Conservation (phyloP, 192 early-diverging fungal species). For the Kickxella alabastrina region DNA sequence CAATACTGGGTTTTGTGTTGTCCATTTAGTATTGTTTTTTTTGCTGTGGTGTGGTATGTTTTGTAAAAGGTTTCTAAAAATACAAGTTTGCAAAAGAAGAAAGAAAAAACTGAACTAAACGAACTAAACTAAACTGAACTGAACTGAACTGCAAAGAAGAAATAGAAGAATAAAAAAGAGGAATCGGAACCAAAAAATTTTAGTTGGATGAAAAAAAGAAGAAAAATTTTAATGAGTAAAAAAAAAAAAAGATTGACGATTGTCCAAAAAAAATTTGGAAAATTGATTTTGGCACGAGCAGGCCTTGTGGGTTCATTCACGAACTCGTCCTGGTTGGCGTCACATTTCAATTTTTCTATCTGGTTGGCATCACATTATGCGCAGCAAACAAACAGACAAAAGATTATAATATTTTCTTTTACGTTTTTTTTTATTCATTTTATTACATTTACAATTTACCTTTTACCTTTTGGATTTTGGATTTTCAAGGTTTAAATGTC, state of each 20-base stretch:
- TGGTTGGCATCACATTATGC: not conserved
- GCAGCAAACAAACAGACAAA: not conserved
- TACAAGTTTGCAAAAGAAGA: not conserved
- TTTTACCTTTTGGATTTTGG: not conserved
- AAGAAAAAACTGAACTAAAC: not conserved
- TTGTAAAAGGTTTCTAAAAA: not conserved
- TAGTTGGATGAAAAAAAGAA: not conserved
- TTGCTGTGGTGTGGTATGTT: not conserved
- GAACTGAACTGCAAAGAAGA: not conserved
- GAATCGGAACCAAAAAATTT: not conserved
- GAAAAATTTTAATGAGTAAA: not conserved
- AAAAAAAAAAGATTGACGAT: not conserved
- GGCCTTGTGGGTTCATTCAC: no score
- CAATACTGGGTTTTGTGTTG: not conserved
- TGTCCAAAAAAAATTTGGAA: conserved; percentile 3
- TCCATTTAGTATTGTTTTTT: not conserved
- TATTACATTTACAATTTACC: not conserved
- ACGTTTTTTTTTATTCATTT: not conserved
- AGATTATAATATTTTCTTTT: not conserved
- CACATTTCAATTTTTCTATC: no score
- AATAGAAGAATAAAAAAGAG: not conserved
- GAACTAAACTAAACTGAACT: not conserved
- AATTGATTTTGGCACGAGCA: no score
- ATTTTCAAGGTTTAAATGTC: conserved; percentile 55
- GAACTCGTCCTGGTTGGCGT: no score